Base-by-base conservation (phyloP, 805 yeast genomes). In the Ogataea trehalophila region DNA sequence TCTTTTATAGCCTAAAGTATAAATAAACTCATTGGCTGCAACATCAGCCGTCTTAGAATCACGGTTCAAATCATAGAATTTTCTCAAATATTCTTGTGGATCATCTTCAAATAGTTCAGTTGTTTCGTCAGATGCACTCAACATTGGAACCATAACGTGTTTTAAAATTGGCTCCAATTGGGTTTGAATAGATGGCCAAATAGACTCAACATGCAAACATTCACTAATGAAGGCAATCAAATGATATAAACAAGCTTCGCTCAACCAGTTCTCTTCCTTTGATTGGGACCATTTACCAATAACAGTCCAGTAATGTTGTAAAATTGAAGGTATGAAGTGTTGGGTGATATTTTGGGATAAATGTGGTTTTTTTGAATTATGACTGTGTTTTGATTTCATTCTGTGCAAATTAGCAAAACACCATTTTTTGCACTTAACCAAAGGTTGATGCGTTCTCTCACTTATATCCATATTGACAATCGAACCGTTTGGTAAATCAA, bases 81-180 rank as follows among this genome's bases (percentile, higher is more conserved):
- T 72, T 63, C 88, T 87, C 46, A 92, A 81, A 63, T 88, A 94
- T 62, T 90, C 97, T 47, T 80, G 85, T 4, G 97, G 97, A 57
- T 91, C 97, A 51, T 77, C 81, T 52, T 89, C 95, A 68, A 87
- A 91, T 5, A 79, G 66, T 54, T 87, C 95, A 47, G 88, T 69
- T 17, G 81, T 79, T 6, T 76, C 81, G 45, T 81, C 83, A 7
- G 77, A 73, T 1, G 94, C 86, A 54, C 90, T 79, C 48, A 92
- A 66, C 47, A 85, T 68, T 2, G 96, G 96, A 66, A 77, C 85
- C 9, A 92, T 74, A 46, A 92, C 80, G 55, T 84, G 89, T 13
- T 81, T 69, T 34, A 92, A 70, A 23, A 92, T 68, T 6, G 78
- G 74, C 38, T 80, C 80, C 43, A 81, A 73, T 62, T 84, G 84